Percentiles rank a stretch among this genome's conserved stretches.
Conservation (phyloP, 2,329 filamentous ascomycete genomes). For the Lachnum nothofagi region DNA sequence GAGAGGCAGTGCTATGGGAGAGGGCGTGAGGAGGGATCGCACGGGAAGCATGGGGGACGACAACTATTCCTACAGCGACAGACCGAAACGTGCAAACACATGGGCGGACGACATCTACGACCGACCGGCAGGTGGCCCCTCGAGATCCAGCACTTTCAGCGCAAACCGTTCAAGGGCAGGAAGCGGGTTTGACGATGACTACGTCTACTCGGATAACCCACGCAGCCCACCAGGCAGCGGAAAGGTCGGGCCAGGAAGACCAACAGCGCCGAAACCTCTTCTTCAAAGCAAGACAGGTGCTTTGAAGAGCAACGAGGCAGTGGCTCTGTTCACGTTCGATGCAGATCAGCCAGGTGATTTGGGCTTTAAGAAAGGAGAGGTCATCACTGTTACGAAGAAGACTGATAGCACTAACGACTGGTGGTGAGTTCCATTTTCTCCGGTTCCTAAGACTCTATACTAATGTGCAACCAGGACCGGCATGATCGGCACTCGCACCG, state of each 20-base stretch:
- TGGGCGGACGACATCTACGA: conserved; percentile 77
- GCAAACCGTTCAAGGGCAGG: conserved; percentile 38
- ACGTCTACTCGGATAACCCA: conserved; percentile 50
- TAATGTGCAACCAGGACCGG: conserved; percentile 61
- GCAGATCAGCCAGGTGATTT: conserved; percentile 88
- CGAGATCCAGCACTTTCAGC: conserved; percentile 16
- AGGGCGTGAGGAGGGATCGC: conserved; percentile 53
- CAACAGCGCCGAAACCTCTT: conserved; percentile 83
- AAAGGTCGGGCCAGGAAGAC: conserved; percentile 61
- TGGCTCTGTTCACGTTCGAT: conserved; percentile 91
- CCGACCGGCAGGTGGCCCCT: conserved; percentile 38
- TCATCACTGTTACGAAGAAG: conserved; percentile 91
- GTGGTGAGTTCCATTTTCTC: conserved; percentile 58
- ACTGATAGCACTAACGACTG: conserved; percentile 93
- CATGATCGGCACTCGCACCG: conserved; percentile 74
- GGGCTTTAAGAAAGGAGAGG: conserved; percentile 93
- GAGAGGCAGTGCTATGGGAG: conserved; percentile 64
- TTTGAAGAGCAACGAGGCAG: conserved; percentile 70
- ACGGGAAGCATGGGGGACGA: conserved; percentile 39
- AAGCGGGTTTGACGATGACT: conserved; percentile 44
- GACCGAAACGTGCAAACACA: conserved; percentile 59
- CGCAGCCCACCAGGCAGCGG: conserved; percentile 35
- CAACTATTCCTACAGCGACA: conserved; percentile 48
- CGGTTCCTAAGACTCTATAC: not conserved
- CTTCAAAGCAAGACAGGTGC: conserved; percentile 58